phyloP scores from a whole-genome alignment of 23 red algal genomes.

The Cyanidium caldarium region DNA sequence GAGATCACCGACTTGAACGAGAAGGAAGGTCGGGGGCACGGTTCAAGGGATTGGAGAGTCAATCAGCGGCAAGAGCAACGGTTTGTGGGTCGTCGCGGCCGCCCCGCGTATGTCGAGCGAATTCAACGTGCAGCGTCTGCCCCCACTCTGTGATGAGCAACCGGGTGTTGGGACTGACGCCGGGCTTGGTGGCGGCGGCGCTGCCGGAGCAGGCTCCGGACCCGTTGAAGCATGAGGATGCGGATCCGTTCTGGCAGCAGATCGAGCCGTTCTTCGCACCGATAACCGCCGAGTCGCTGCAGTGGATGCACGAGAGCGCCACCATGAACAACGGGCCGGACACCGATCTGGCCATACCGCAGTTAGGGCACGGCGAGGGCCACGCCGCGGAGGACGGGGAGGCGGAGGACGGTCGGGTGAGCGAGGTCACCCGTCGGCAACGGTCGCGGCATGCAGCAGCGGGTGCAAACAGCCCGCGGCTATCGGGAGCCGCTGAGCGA shows the following conservation, averaged over 20 bases:
- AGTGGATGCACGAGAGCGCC: neutral
- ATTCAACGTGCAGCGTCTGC: too few species aligned
- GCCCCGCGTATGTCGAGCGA: too few species aligned
- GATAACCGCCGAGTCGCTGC: neutral
- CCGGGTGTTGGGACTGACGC: neutral
- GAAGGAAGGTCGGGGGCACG: too few species aligned
- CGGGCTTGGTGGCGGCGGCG: neutral
- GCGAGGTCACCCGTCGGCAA: neutral
- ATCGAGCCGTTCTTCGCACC: constrained; percentile 1
- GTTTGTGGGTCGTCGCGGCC: too few species aligned
- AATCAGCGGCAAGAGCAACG: too few species aligned
- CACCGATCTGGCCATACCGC: neutral
- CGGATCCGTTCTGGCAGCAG: constrained; percentile 8
- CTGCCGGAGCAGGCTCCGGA: neutral
- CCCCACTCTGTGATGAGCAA: too few species aligned
- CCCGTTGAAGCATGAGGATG: neutral
- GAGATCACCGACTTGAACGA: too few species aligned
- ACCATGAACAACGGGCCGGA: constrained; percentile 2
- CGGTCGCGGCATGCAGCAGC: too few species aligned
- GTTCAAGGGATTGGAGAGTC: too few species aligned
- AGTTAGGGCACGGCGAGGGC: neutral
- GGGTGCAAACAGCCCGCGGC: too few species aligned
- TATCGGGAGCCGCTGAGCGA: too few species aligned
- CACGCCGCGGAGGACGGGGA: neutral
- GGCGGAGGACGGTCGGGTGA: neutral